Base-by-base conservation (phyloP, 2,329 filamentous ascomycete genomes). In the Claviceps purpurea region DNA sequence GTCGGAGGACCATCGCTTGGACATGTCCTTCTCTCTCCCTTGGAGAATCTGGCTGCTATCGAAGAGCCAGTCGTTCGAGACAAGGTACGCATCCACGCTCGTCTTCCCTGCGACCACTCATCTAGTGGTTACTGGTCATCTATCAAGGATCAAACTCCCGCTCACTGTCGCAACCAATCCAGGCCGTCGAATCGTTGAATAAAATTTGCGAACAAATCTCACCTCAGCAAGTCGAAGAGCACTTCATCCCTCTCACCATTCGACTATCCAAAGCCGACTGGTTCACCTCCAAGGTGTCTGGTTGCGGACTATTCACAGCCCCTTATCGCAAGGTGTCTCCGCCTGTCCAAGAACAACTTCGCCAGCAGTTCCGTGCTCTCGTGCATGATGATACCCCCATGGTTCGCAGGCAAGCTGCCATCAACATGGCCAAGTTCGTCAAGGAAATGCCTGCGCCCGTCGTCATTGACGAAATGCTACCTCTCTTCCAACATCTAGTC, bases 211-310 rank as follows among this genome's bases (percentile, higher is more conserved):
- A 84, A 65, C 83, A 95, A 68, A 79, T 98, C 52, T 95, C 89
- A 49, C 75, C 89, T 62, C 80, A 89, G 69, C 93, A 98, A 74
- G 85, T 97, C 66, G 93, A 98, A 76, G 88, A 96, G 64, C 87
- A 90, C 72, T 97, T 97, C 73, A 91, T 98, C 61, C 93, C 93
- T 56, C 84, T 98, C 65, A 90, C 90, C 55, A 81, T 95, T 65
- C 89, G 93, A 66, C 87, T 98, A 56, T 94, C 93, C 59, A 98
- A 97, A 79, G 93, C 93, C 71, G 93, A 98, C 73, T 98, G 93
- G 93, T 98, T 98, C 71, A 98, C 93, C 53, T 97, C 93, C 58
- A 98, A 97, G 74, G 93, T 98, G 58, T 98, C 93, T 37, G 93
- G 91, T 56, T 95, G 91, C 58, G 93, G 93, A 57, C 85, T 98